These are phyloP conservation scores for Dendrocalamus latiflorus DNA, from an alignment of 202 grass and related monocot species.

Conservation along the genomic window DNA sequence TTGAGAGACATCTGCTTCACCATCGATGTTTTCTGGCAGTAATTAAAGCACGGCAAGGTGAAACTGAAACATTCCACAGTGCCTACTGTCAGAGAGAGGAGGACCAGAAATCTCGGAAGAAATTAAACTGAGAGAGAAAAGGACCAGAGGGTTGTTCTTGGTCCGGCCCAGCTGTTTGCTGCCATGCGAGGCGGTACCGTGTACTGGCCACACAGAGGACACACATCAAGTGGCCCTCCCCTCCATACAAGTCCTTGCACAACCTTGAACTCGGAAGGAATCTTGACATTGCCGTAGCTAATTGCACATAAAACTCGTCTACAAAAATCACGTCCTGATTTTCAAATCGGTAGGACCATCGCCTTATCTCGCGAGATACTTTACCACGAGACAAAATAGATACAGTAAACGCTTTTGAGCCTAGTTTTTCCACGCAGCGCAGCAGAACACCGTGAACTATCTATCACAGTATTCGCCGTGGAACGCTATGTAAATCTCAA, in stretches of 20 bases:
- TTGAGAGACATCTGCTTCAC: not conserved
- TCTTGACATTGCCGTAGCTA: not conserved
- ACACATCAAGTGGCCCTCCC: not conserved
- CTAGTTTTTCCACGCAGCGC: not conserved
- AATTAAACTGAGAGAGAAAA: not conserved
- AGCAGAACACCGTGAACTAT: too few species aligned
- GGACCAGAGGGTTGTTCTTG: not conserved
- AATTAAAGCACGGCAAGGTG: not conserved
- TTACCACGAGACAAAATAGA: not conserved
- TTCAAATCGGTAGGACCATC: not conserved
- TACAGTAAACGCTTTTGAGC: not conserved
- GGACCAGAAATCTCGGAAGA: not conserved
- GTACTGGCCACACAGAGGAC: not conserved
- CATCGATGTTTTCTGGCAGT: not conserved
- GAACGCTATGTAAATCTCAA: not conserved
- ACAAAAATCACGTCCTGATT: not conserved
- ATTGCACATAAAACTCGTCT: not conserved
- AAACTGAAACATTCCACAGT: not conserved
- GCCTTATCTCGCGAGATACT: not conserved
- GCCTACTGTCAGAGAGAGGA: not conserved
- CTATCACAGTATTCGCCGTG: too few species aligned
- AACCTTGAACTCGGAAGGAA: not conserved
- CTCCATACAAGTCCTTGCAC: not conserved
- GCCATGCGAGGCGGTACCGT: not conserved
- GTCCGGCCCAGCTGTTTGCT: not conserved